Percentiles rank a stretch among this genome's conserved stretches.
These are phyloP conservation scores for Penicillium turbatum DNA, from an alignment of 495 filamentous ascomycete species.

Conservation along the genomic window DNA sequence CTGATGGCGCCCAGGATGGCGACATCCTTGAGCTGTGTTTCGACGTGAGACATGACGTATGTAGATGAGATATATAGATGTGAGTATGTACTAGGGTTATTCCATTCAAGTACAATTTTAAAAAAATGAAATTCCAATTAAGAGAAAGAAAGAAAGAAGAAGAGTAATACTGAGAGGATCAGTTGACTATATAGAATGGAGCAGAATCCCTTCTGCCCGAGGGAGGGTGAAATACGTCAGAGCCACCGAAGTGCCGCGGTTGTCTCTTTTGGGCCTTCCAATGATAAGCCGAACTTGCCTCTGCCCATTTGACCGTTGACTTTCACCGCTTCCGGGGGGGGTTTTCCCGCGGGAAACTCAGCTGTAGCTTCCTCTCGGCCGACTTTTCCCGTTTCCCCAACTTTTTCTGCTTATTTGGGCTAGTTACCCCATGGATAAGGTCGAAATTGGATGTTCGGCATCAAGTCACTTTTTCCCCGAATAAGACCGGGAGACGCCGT, in stretches of 20 bases:
- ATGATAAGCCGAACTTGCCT: background rate
- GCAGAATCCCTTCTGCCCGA: constrained; percentile 17
- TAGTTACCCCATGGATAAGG: too few species aligned
- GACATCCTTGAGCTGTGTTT: constrained; percentile 81
- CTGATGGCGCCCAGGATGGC: constrained; percentile 73
- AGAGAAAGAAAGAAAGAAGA: constrained; percentile 5
- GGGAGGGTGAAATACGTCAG: constrained; percentile 34
- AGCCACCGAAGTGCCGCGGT: constrained; percentile 33
- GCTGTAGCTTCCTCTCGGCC: constrained; percentile 29
- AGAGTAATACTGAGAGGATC: background rate
- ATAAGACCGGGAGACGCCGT: constrained; percentile 24
- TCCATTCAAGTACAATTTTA: constrained; percentile 1
- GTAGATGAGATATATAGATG: background rate
- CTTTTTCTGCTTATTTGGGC: background rate
- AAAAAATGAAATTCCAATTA: background rate
- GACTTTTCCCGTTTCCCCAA: constrained; percentile 21
- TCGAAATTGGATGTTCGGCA: background rate
- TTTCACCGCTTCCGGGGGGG: background rate
- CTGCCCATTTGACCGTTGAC: constrained; percentile 3
- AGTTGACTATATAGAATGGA: constrained; percentile 20
- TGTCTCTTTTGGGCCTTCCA: constrained; percentile 16
- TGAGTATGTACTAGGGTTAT: background rate
- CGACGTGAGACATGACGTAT: constrained; percentile 62
- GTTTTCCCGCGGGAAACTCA: constrained; percentile 36
- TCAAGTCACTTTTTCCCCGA: background rate